These are phyloP conservation scores for Leptomonas seymouri DNA, from an alignment of 208 protist genomes.

Conservation along the genomic window DNA sequence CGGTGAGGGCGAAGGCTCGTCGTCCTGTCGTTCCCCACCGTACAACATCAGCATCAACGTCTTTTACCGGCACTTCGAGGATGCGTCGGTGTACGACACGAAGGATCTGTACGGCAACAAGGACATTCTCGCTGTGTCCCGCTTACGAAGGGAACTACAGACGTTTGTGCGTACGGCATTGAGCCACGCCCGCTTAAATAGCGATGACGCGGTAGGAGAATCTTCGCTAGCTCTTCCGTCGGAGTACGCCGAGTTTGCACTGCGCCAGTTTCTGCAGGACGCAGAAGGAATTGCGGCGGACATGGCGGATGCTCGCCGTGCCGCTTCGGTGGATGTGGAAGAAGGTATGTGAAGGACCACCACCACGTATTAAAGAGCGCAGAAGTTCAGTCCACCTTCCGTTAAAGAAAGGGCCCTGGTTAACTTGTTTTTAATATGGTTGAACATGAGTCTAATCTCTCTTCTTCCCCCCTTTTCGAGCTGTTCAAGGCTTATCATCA, in stretches of 20 bases:
- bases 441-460: too few relatives aligned
- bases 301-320: conserved; percentile 25
- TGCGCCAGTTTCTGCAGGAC: conserved; percentile 86
- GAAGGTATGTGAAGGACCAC: background rate
- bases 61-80: conserved; percentile 83
- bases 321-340: background rate
- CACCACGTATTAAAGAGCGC: too few relatives aligned
- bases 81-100: conserved; percentile 59
- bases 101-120: conserved; percentile 94
- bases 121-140: conserved; percentile 62
- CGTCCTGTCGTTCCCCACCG: background rate
- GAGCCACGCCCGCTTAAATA: conserved; percentile 1
- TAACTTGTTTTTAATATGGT: too few relatives aligned
- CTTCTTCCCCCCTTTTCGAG: too few relatives aligned
- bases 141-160: conserved; percentile 53
- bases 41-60: conserved; percentile 89
- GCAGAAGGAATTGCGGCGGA: conserved; percentile 52
- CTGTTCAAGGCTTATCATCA: too few relatives aligned
- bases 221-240: conserved; percentile 26
- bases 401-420: too few relatives aligned
- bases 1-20: background rate
- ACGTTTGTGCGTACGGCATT: conserved; percentile 32
- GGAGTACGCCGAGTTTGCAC: conserved; percentile 77
- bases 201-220: background rate
- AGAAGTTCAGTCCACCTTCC: too few relatives aligned